phyloP scores from a whole-genome alignment of 176 grass and related monocot species.

The Eremochloa ophiuroides region DNA sequence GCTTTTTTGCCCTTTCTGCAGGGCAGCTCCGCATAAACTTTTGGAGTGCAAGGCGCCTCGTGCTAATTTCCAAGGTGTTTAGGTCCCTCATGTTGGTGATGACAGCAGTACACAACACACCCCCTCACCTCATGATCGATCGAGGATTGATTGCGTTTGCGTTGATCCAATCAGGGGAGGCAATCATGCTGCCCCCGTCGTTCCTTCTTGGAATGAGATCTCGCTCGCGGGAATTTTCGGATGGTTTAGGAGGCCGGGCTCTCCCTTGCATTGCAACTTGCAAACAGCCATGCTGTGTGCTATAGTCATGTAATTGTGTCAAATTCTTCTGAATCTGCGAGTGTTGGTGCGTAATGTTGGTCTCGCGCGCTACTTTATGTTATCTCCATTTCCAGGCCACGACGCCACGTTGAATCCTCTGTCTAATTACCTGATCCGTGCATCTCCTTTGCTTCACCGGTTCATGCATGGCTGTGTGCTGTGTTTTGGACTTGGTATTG shows the following conservation, averaged over 20 bases:
- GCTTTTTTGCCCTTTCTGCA: neutral
- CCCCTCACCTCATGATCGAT: neutral
- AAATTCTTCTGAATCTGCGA: neutral
- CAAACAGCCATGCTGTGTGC: neutral
- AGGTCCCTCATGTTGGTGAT: neutral
- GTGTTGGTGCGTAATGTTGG: neutral
- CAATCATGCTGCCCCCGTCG: neutral
- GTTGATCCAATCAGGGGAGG: neutral
- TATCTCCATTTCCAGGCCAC: neutral
- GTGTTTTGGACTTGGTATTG: neutral
- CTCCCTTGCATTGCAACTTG: neutral
- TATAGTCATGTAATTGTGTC: neutral
- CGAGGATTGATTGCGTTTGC: too few species aligned
- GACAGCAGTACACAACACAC: too few species aligned
- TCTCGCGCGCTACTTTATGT: neutral
- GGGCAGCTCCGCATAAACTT: neutral
- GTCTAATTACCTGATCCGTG: neutral
- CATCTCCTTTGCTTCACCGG: neutral
- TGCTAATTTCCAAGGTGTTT: constrained; percentile 41
- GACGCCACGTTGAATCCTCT: constrained; percentile 1
- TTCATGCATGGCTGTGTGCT: neutral
- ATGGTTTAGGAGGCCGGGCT: neutral
- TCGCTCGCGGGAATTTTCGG: neutral
- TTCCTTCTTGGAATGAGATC: neutral
- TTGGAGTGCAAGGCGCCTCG: constrained; percentile 13